A percentile compares a stretch with the other conserved stretches of the same genome.
phyloP scores from a whole-genome alignment of 768 basidiomycete species.

The Antrodiella citrinella region DNA sequence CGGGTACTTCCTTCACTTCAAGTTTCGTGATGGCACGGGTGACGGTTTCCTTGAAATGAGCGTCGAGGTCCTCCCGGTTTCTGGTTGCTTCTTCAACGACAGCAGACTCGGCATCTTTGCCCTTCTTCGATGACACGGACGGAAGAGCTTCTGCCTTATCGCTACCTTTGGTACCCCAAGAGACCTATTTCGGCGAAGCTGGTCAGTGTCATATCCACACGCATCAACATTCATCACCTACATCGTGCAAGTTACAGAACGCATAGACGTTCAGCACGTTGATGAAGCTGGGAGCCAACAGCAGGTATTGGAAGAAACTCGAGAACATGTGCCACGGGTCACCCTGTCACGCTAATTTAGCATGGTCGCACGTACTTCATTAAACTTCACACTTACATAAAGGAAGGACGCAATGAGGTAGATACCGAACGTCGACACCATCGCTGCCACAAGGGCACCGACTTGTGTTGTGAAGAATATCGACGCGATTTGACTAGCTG shows the following conservation, averaged over 20 bases:
- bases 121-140: constrained; percentile 79
- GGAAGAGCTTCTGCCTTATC: constrained; percentile 93
- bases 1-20: constrained; percentile 52
- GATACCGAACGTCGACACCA: constrained; percentile 86
- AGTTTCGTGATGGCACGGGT: constrained; percentile 77
- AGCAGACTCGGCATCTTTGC: constrained; percentile 59
- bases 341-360: too few relatives aligned
- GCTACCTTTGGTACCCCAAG: constrained; percentile 93
- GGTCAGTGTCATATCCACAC: too few relatives aligned
- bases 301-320: constrained; percentile 86
- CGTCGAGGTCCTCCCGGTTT: constrained; percentile 84
- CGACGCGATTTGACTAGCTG: constrained; percentile 38
- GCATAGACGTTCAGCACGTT: constrained; percentile 96
- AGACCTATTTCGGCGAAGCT: too few relatives aligned
- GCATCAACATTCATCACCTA: constrained; percentile 29
- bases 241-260: constrained; percentile 94
- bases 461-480: constrained; percentile 70
- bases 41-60: constrained; percentile 86
- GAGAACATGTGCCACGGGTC: constrained; percentile 99
- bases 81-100: constrained; percentile 83
- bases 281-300: constrained; percentile 86
- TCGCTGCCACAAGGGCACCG: constrained; percentile 77
- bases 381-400: constrained; percentile 65
- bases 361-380: too few relatives aligned
- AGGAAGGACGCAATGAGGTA: constrained; percentile 80